Base-by-base conservation (phyloP, 1,284 basidiomycete species). In the Rhodotorula sp. region DNA sequence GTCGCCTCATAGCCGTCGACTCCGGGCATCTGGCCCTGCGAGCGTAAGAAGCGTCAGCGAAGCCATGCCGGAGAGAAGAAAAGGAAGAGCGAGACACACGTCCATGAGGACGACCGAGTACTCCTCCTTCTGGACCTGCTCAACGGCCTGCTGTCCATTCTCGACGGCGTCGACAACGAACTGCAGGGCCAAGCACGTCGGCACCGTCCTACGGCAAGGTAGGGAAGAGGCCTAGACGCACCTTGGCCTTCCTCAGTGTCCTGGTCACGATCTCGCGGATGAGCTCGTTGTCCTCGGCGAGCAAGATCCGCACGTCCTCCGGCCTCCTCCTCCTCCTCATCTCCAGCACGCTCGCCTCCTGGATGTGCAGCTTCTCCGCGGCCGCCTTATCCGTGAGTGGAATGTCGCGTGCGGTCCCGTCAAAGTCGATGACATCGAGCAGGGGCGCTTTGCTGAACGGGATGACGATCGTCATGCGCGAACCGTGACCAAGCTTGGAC, bases 41-140 rank as follows among this genome's bases (percentile, higher is more conserved):
- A 48, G 32, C 62, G n/a, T 2, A 32, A 29, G 59, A 29, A 25
- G 22, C 65, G 57, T 3, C 21, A 25, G 29, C 21, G 19, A 5
- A 29, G 27, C 8, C n/a, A 27, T 27, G 5, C 34, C 22, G 19
- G 19, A 21, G 10, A 27, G 53, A 29, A 21, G 25, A 46, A 51
- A 17, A n/a, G 48, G 9, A 37, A 1, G 36, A 34, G 19, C 3
- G 0, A 25, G 27, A 69, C 67, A n/a, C n/a, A 64, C 67, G 44
- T 77, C 76, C 75, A 78, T 75, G 25, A 78, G 55, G 10, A 75
- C 60, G 29, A 77, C 48, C 50, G 76, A 72, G 67, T 74, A 78
- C 8, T 64, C n/a, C 5, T 66, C 50, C 9, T 56, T 36, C n/a
- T 71, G 37, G 29, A 76, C 64, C 12, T 73, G 69, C 19, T 61